Evolutionary conservation across 169 alveolate genomes (phyloP), one percentile per base, ranked within the genome.

Genomic region (Plasmodium gallinaceum): DNA sequence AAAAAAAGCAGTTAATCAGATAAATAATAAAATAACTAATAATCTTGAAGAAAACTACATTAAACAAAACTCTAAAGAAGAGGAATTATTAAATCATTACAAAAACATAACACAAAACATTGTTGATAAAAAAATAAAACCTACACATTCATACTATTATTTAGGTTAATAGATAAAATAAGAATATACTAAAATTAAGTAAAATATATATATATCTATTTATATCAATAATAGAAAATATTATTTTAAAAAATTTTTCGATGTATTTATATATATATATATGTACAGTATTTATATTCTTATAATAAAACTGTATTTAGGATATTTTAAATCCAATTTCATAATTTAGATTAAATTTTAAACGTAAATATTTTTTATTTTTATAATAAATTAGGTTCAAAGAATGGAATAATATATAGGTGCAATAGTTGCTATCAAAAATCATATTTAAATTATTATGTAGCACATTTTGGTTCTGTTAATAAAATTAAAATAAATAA

Each of bases 381-480:
- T 46, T 26, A 24, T 22, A 20, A 32, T 37, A 62, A 24, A 24
- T 8, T 68, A 80, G 90, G 90, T n/a, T 51, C 90, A 80, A 65
- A 68, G 51, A 80, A 80, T 68, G 90, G 90, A 18, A 51, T 80
- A 80, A 80, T 80, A 68, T 80, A 80, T 83, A 42, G 90, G 52
- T 80, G 90, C 83, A 80, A 80, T 54, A 80, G 90, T n/a, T 80
- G 90, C 73, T 80, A 80, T 68, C 68, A 80, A 8, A 80, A 80
- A 51, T 80, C 90, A 37, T 80, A 68, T 61, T 80, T 80, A 68
- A 80, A 80, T 54, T 66, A 68, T 68, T 80, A 80, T 26, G 45
- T 24, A 20, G 90, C 90, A 24, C 90, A 80, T 80, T 80, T 80
- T 48, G 90, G 90, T 5, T 37, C 90, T 48, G 90, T 80, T 9